Evolutionary conservation across 208 protist genomes (phyloP).

Genomic region (Strigomonas galati): DNA sequence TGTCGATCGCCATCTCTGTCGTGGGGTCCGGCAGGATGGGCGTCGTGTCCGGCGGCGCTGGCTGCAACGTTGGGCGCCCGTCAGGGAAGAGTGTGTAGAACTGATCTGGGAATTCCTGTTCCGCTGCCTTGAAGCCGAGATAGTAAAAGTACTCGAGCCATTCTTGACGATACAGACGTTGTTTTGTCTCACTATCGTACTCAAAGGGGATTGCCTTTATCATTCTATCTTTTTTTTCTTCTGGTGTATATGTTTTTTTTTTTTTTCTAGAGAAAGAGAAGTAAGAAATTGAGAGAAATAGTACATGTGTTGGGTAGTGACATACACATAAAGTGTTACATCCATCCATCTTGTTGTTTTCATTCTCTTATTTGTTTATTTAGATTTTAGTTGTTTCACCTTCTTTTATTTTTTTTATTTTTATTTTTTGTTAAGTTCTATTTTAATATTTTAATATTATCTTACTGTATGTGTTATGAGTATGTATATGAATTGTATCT

Average conservation of each 20-base stretch:
- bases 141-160: conserved; percentile 87
- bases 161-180: conserved; percentile 82
- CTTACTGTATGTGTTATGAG: too few species aligned
- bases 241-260: not conserved
- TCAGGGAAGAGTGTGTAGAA: conserved; percentile 56
- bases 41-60: not conserved
- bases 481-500: too few species aligned
- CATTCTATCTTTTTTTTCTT: not conserved
- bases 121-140: conserved; percentile 62
- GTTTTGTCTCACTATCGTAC: conserved; percentile 63
- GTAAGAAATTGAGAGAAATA: not conserved
- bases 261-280: not conserved
- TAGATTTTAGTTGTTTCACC: too few species aligned
- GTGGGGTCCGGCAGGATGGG: not conserved
- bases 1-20: conserved; percentile 9
- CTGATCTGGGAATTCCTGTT: conserved; percentile 51
- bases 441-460: too few species aligned
- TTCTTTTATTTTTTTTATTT: too few species aligned
- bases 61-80: not conserved
- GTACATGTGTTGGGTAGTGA: not conserved
- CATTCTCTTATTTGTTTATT: not conserved
- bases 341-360: not conserved
- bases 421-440: too few species aligned
- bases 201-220: conserved; percentile 66
- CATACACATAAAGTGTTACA: too few species aligned